Conservation (phyloP, 2,329 filamentous ascomycete genomes). For the Curvularia lunata region DNA sequence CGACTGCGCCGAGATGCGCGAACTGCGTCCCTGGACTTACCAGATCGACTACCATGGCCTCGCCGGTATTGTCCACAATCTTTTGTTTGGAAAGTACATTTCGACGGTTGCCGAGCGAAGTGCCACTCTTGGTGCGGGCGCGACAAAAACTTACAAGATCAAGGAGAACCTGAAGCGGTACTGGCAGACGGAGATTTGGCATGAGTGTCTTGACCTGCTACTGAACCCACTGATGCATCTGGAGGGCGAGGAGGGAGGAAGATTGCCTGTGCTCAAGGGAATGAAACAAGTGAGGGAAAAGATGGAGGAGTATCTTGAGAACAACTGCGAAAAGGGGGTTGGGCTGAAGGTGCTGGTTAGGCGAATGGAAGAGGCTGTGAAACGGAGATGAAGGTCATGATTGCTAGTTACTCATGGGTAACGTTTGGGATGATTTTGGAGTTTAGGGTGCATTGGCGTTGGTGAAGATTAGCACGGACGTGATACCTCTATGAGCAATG, state of each 20-base stretch:
- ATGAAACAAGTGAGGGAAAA: slow-evolving; percentile 72
- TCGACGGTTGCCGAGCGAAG: slow-evolving; percentile 67
- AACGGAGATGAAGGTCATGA: slow-evolving; percentile 47
- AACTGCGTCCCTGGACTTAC: slow-evolving; percentile 93
- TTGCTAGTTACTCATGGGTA: neutral
- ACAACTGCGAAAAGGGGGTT: slow-evolving; percentile 78
- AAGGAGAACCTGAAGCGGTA: slow-evolving; percentile 88
- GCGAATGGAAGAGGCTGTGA: slow-evolving; percentile 72
- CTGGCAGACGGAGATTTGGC: slow-evolving; percentile 95
- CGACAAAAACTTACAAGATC: slow-evolving; percentile 75
- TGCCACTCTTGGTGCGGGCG: slow-evolving; percentile 62
- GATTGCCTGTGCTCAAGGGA: slow-evolving; percentile 74
- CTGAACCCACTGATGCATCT: slow-evolving; percentile 78
- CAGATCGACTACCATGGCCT: slow-evolving; percentile 96
- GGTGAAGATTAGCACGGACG: slow-evolving; percentile 7
- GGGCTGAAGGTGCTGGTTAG: slow-evolving; percentile 63
- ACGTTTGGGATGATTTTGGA: neutral
- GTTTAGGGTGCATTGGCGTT: slow-evolving; percentile 22
- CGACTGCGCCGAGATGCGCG: slow-evolving; percentile 95
- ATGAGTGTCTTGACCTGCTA: slow-evolving; percentile 79
- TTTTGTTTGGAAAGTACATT: slow-evolving; percentile 95
- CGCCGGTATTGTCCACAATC: slow-evolving; percentile 82
- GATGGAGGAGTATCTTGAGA: slow-evolving; percentile 85
- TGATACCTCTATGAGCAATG: slow-evolving; percentile 9
- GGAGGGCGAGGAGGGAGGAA: slow-evolving; percentile 68